Conservation (phyloP, 176 grass and related monocot species). For the Bromus sterilis region DNA sequence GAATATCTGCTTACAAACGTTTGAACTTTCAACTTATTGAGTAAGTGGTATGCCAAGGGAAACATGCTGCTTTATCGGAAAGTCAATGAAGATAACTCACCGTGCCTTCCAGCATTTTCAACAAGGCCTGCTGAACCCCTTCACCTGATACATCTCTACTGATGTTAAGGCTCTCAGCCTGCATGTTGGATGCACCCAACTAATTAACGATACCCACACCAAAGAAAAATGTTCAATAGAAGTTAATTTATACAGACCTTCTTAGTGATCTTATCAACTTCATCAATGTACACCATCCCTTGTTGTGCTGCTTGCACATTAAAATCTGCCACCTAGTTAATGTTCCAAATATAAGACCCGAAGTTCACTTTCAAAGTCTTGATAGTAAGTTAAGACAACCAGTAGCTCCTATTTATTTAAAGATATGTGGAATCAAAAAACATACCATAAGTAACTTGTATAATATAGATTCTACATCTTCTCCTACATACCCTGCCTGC, state of each 20-base stretch:
- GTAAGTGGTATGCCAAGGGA: not conserved
- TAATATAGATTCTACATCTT: conserved; percentile 99
- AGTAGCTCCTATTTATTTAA: not conserved
- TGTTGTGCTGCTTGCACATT: conserved; percentile 99
- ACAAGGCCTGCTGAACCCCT: conserved; percentile 95
- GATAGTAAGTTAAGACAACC: not conserved
- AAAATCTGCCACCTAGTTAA: conserved; percentile 89
- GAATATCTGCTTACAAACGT: not conserved
- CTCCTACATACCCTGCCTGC: conserved; percentile 99
- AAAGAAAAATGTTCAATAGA: not conserved
- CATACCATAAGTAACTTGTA: conserved; percentile 93
- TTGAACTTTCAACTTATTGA: not conserved
- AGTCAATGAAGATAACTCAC: conserved; percentile 45
- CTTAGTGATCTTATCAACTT: conserved; percentile 99
- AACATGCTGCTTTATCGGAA: not conserved
- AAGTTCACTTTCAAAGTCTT: conserved; percentile 8
- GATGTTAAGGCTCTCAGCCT: conserved; percentile 99
- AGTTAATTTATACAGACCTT: conserved; percentile 42
- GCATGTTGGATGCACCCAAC: conserved; percentile 19
- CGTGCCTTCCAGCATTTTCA: conserved; percentile 99
- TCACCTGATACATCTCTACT: conserved; percentile 99
- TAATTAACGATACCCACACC: conserved; percentile 8
- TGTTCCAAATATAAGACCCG: conserved; percentile 26
- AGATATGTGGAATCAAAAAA: conserved; percentile 1
- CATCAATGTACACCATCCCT: conserved; percentile 99